phyloP scores from a whole-genome alignment of 805 yeast genomes.

The Wilhelminamyces savonicus region DNA sequence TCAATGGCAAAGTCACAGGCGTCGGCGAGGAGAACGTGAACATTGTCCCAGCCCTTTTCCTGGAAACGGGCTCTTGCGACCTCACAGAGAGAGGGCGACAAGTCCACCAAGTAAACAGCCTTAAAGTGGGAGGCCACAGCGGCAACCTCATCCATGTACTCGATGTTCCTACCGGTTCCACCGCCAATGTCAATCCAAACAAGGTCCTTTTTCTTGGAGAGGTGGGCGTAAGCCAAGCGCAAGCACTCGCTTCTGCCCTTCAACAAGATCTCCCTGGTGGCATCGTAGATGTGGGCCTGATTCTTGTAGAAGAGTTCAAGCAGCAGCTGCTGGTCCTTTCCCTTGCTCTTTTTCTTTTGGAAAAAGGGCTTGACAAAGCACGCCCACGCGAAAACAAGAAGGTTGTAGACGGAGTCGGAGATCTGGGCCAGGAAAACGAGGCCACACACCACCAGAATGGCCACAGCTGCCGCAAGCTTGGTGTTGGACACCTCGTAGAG shows the following conservation, averaged over 20 bases:
- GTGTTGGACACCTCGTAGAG: too few species aligned
- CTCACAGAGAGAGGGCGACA: slow-evolving; percentile 71
- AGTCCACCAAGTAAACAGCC: slow-evolving; percentile 66
- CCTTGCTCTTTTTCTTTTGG: slow-evolving; percentile 20
- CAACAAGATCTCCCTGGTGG: slow-evolving; percentile 58
- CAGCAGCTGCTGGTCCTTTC: slow-evolving; percentile 46
- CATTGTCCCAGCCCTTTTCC: slow-evolving; percentile 42
- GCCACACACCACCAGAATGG: slow-evolving; percentile 10
- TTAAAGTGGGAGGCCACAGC: slow-evolving; percentile 46
- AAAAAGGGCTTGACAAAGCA: slow-evolving; percentile 58
- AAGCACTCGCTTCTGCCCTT: slow-evolving; percentile 68
- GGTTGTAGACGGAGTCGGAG: slow-evolving; percentile 17
- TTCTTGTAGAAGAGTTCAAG: slow-evolving; percentile 67
- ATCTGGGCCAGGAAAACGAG: slow-evolving; percentile 11
- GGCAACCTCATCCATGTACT: slow-evolving; percentile 57
- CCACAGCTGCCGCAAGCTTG: slow-evolving; percentile 11
- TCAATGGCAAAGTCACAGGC: slow-evolving; percentile 62
- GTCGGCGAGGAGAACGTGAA: slow-evolving; percentile 65
- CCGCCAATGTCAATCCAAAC: slow-evolving; percentile 84
- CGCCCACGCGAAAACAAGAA: slow-evolving; percentile 32
- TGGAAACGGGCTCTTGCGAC: slow-evolving; percentile 58
- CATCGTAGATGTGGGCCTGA: slow-evolving; percentile 73
- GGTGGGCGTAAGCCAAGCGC: slow-evolving; percentile 52
- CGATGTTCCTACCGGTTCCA: slow-evolving; percentile 81
- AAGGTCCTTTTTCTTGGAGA: slow-evolving; percentile 37